phyloP scores from a whole-genome alignment of 768 basidiomycete species.

The Lentinula sp. region DNA sequence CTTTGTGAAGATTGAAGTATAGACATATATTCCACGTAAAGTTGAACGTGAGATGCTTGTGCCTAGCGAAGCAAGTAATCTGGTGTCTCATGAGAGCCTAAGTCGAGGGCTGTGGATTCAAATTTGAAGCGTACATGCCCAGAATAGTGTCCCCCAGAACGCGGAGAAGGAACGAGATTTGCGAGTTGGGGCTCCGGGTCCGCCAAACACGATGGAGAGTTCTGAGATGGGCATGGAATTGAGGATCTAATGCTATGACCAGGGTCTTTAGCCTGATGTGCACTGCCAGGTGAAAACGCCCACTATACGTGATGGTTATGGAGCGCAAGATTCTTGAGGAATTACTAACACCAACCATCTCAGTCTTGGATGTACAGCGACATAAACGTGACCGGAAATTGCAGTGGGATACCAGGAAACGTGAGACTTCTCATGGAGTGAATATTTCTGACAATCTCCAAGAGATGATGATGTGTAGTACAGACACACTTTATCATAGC shows the following conservation, averaged over 20 bases:
- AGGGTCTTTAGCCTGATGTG: not conserved
- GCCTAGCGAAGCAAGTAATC: not conserved
- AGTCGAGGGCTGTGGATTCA: not conserved
- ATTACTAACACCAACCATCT: no score
- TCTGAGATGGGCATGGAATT: not conserved
- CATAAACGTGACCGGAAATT: not conserved
- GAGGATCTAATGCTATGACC: not conserved
- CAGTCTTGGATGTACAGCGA: no score
- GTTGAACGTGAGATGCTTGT: not conserved
- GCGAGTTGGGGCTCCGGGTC: not conserved
- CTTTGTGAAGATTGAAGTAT: not conserved
- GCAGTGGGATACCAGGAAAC: not conserved
- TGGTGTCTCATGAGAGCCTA: not conserved
- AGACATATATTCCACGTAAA: not conserved
- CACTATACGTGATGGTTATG: no score
- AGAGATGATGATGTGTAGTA: not conserved
- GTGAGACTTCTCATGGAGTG: not conserved
- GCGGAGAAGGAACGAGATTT: not conserved
- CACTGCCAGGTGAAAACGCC: no score
- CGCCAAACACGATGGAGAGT: not conserved
- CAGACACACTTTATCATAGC: not conserved
- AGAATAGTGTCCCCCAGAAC: not conserved
- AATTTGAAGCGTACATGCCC: not conserved
- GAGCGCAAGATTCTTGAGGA: no score
- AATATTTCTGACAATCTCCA: not conserved